Percentiles rank a stretch among this genome's conserved stretches.
Conservation (phyloP, 495 filamentous ascomycete genomes). For the Hypoxylon crocopeplum region DNA sequence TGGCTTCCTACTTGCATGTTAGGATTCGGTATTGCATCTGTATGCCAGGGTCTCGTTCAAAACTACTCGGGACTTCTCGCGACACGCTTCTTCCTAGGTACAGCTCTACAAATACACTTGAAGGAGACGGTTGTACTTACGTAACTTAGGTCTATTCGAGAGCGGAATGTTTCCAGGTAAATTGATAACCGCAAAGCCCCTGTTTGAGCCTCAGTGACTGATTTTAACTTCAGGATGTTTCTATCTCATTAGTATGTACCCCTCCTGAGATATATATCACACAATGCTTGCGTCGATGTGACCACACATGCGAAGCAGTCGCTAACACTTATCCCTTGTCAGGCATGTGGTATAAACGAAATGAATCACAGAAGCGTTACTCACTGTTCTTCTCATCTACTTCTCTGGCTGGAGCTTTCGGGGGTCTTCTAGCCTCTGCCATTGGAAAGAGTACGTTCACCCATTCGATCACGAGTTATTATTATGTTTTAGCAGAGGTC, state of each 20-base stretch:
- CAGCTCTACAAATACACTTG: not conserved
- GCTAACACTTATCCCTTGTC: slow-evolving; percentile 25
- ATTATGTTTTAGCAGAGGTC: not conserved
- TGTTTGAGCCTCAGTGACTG: slow-evolving; percentile 14
- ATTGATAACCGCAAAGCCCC: slow-evolving; percentile 44
- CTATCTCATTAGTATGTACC: slow-evolving; percentile 65
- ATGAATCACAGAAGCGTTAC: slow-evolving; percentile 87
- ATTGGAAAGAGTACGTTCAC: slow-evolving; percentile 75
- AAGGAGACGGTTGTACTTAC: slow-evolving; percentile 2
- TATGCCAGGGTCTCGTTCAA: slow-evolving; percentile 79
- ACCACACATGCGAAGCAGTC: not conserved
- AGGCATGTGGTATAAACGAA: slow-evolving; percentile 87
- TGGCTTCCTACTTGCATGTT: slow-evolving; percentile 88
- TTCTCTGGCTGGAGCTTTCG: slow-evolving; percentile 84
- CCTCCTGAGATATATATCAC: not conserved
- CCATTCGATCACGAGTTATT: not conserved
- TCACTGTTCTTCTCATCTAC: slow-evolving; percentile 89
- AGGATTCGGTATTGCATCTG: slow-evolving; percentile 76
- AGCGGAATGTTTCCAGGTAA: slow-evolving; percentile 83
- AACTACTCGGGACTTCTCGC: slow-evolving; percentile 81
- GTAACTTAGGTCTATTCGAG: slow-evolving; percentile 72
- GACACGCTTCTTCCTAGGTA: slow-evolving; percentile 78
- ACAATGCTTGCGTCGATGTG: not conserved
- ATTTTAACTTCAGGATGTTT: slow-evolving; percentile 62
- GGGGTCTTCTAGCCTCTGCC: slow-evolving; percentile 79